phyloP scores from a whole-genome alignment of 1,139 yeast genomes.

The Zygoascus hellenicus region DNA sequence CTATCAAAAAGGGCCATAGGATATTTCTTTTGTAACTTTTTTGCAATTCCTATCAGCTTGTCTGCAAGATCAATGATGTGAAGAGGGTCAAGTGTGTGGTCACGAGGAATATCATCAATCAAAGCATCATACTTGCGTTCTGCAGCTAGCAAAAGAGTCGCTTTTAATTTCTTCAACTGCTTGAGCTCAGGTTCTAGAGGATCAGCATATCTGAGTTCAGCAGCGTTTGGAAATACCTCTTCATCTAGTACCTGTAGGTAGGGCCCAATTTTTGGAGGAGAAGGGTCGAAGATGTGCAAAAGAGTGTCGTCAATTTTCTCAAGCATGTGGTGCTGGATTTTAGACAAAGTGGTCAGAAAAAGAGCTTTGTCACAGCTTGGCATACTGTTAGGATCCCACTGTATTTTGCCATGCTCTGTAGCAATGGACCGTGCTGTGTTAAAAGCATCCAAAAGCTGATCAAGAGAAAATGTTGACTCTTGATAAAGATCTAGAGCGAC shows the following conservation, averaged over 20 bases:
- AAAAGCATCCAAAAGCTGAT: constrained; percentile 37
- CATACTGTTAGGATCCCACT: constrained; percentile 45
- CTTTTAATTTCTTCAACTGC: constrained; percentile 50
- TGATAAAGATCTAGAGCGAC: constrained; percentile 38
- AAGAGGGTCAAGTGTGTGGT: constrained; percentile 48
- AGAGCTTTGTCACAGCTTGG: constrained; percentile 45
- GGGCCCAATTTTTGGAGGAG: constrained; percentile 61
- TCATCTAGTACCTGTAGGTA: constrained; percentile 47
- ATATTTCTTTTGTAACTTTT: constrained; percentile 53
- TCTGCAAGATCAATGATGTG: constrained; percentile 61
- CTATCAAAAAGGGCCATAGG: constrained; percentile 56
- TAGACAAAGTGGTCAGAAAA: constrained; percentile 47
- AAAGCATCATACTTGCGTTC: constrained; percentile 56
- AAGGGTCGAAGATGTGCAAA: constrained; percentile 42
- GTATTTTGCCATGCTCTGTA: constrained; percentile 32
- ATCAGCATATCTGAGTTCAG: constrained; percentile 38
- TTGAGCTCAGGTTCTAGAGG: constrained; percentile 41
- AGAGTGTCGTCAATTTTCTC: constrained; percentile 44
- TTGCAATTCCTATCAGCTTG: constrained; percentile 46
- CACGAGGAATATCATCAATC: constrained; percentile 58
- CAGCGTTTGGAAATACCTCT: constrained; percentile 44
- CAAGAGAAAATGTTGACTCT: constrained; percentile 75
- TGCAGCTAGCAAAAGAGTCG: constrained; percentile 47
- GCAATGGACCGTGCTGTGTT: constrained; percentile 40
- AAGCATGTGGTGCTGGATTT: constrained; percentile 46